Conservation (phyloP, 306 rosid species). For the Trifolium subterraneum region DNA sequence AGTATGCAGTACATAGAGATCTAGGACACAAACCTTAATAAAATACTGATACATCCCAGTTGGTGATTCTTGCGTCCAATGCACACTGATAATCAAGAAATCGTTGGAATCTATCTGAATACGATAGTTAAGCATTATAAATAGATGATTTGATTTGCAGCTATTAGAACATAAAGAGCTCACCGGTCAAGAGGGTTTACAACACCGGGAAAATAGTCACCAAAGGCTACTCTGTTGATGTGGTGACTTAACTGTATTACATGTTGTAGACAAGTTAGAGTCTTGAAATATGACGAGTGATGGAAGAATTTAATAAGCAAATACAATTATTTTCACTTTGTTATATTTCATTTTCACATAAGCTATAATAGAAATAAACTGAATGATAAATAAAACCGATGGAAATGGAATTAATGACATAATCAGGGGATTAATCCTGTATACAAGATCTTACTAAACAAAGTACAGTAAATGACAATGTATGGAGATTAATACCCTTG, state of each 20-base stretch:
- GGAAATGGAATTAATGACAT: not conserved
- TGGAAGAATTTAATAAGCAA: not conserved
- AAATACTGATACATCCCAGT: constrained; percentile 96
- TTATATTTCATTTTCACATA: not conserved
- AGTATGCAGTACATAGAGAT: constrained; percentile 35
- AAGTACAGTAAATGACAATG: not conserved
- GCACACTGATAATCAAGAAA: constrained; percentile 63
- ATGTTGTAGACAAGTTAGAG: constrained; percentile 30
- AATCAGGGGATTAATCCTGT: not conserved
- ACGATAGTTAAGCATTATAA: constrained; percentile 22
- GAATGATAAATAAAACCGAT: not conserved
- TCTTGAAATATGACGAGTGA: constrained; percentile 34
- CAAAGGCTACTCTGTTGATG: constrained; percentile 82
- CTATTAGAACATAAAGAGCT: constrained; percentile 43
- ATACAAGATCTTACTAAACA: not conserved
- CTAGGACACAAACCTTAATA: constrained; percentile 75
- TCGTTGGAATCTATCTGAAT: constrained; percentile 36
- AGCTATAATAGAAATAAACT: not conserved
- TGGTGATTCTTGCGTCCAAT: constrained; percentile 82
- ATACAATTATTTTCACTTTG: constrained; percentile 10
- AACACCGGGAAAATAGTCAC: constrained; percentile 92
- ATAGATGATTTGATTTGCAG: constrained; percentile 28
- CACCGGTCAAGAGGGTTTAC: constrained; percentile 93
- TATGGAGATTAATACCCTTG: not conserved
- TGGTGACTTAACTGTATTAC: constrained; percentile 80